Evolutionary conservation across 805 yeast species (phyloP), one percentile per base, ranked within the genome.

Genomic region (Metschnikowia gelsemii): DNA sequence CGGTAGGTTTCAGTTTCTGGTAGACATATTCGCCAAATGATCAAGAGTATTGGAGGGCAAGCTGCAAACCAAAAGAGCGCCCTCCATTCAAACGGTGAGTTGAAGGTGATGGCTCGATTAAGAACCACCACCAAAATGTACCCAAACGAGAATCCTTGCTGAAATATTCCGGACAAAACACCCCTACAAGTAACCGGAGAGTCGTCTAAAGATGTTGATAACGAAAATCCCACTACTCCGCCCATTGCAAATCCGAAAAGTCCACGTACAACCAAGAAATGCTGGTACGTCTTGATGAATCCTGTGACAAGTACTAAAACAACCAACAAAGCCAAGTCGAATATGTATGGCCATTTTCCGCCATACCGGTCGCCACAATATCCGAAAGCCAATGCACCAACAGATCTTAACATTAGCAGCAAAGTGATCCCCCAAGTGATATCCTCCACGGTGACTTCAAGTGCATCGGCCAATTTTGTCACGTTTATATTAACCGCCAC

Each of bases 121-220:
- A 81, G 82, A 18, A 80, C 68, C 38, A 80, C 85, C 4, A 80
- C 87, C 45, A 82, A 56, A 21, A 82, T 62, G 53, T 81, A 82
- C 18, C 88, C 89, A 34, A 82, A 72, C 1, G 85, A 81, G 52
- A 82, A 87, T 45, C 95, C 95, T 59, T 86, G 84, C 63, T 87
- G 95, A 57, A 87, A 77, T 31, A 84, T 59, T 35, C 87, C 87
- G 23, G 82, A 75, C 35, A 82, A 61, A 43, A 81, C 69, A 37
- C 85, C 83, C 61, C 78, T 68, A 21, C 83, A 78, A 18, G 63
- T 66, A 2, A 59, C 58, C 1, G 87, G 88, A 37, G 79, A 72
- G 53, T 82, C 84, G 50, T 81, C 87, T 18, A 84, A 67, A 5
- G 88, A 81, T 5, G 82, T 78, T 8, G 84, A 82, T 19, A 82